Evolutionary conservation across 495 filamentous ascomycete genomes (phyloP).

Genomic region (Lasiosphaeria hispida): DNA sequence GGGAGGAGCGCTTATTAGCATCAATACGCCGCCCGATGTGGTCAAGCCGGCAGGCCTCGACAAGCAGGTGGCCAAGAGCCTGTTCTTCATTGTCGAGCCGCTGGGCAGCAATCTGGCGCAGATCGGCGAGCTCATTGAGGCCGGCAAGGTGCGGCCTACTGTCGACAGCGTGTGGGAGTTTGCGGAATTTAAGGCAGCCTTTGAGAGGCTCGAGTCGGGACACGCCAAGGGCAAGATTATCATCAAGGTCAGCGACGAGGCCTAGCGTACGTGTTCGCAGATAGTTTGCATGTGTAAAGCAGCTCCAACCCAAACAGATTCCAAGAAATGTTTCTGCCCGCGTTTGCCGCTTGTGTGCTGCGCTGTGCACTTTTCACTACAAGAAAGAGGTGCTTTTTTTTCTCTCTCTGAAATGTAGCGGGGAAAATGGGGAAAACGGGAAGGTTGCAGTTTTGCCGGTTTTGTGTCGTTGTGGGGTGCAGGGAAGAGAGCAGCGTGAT

Average conservation of each 20-base stretch:
- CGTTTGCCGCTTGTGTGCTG: neutral
- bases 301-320: too few relatives aligned
- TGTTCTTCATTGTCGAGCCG: slow-evolving; percentile 52
- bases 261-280: slow-evolving; percentile 3
- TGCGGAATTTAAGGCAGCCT: slow-evolving; percentile 61
- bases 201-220: slow-evolving; percentile 59
- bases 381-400: neutral
- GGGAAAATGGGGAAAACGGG: slow-evolving; percentile 30
- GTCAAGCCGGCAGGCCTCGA: slow-evolving; percentile 35
- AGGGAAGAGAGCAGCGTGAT: neutral
- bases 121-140: slow-evolving; percentile 58
- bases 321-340: neutral
- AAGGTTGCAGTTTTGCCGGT: slow-evolving; percentile 15
- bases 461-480: slow-evolving; percentile 21
- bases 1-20: slow-evolving; percentile 45
- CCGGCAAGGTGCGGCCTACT: slow-evolving; percentile 60
- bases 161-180: slow-evolving; percentile 62
- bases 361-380: too few relatives aligned
- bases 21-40: slow-evolving; percentile 48
- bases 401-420: neutral
- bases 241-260: slow-evolving; percentile 40
- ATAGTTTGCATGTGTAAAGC: neutral
- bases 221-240: slow-evolving; percentile 69
- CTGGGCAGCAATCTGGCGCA: slow-evolving; percentile 60
- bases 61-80: slow-evolving; percentile 31